Conservation (phyloP, 495 filamentous ascomycete genomes). For the Aspergillus hancockii region DNA sequence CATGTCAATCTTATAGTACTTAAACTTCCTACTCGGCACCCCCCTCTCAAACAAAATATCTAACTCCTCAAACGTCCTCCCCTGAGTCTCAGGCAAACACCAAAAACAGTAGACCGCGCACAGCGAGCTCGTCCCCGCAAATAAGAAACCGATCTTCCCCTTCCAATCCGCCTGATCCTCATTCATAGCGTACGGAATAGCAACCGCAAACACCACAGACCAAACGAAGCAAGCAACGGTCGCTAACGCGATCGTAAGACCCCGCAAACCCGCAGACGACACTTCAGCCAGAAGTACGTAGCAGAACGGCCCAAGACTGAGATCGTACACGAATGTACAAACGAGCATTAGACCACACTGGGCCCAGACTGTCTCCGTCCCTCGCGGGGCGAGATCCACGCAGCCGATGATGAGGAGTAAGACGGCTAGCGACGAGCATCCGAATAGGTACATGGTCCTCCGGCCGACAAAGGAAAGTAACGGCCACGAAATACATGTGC, state of each 20-base stretch:
- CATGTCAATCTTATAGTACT: constrained; percentile 24
- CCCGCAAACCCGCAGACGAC: constrained; percentile 57
- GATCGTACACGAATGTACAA: constrained; percentile 58
- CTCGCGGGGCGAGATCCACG: constrained; percentile 51
- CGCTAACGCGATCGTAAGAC: constrained; percentile 63
- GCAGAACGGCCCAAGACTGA: constrained; percentile 63
- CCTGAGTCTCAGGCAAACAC: constrained; percentile 62
- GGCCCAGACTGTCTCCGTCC: constrained; percentile 47
- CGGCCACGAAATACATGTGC: constrained; percentile 65
- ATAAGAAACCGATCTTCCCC: constrained; percentile 70
- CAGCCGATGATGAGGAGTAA: constrained; percentile 60
- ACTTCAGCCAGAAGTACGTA: constrained; percentile 66
- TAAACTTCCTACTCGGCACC: constrained; percentile 40
- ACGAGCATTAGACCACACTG: constrained; percentile 58
- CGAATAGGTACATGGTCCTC: constrained; percentile 54
- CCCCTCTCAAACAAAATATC: constrained; percentile 51
- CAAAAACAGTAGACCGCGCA: constrained; percentile 51
- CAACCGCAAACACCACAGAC: constrained; percentile 62
- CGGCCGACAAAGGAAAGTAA: constrained; percentile 61
- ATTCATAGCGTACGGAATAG: constrained; percentile 68
- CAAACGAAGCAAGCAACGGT: constrained; percentile 58
- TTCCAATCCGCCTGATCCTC: constrained; percentile 60
- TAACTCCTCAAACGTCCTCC: constrained; percentile 62
- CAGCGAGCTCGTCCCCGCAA: constrained; percentile 51
- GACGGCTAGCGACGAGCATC: constrained; percentile 47